Conservation (phyloP, 192 early-diverging fungal genomes). For the Coemansia aciculifera region DNA sequence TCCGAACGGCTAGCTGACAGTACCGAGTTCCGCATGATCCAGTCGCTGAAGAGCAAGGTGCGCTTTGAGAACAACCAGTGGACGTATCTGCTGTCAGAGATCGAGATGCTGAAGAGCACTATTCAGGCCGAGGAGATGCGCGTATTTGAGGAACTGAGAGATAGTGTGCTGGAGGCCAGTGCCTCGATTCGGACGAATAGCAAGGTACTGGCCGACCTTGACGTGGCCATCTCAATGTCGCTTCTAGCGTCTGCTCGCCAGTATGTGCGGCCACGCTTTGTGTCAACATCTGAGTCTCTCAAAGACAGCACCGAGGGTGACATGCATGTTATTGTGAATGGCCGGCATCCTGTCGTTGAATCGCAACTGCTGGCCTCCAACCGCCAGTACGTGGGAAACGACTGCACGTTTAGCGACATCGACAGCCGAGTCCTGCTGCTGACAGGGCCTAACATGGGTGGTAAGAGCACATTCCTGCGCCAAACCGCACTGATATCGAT, state of each 20-base stretch:
- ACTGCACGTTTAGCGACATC: constrained; percentile 49
- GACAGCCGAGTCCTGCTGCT: constrained; percentile 58
- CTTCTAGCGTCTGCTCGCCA: constrained; percentile 55
- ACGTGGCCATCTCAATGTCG: constrained; percentile 67
- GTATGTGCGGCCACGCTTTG: constrained; percentile 59
- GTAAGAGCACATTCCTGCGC: constrained; percentile 82
- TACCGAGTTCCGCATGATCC: constrained; percentile 50
- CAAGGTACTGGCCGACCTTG: constrained; percentile 64
- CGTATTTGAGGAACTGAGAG: constrained; percentile 57
- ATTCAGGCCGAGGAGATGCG: constrained; percentile 58
- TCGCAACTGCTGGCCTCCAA: constrained; percentile 51
- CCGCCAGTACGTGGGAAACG: constrained; percentile 59
- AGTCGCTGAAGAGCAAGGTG: constrained; percentile 56
- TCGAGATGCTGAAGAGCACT: constrained; percentile 45
- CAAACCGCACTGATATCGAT: constrained; percentile 77
- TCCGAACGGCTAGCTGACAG: constrained; percentile 30
- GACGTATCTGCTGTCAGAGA: constrained; percentile 61
- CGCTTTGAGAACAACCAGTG: constrained; percentile 60
- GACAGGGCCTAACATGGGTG: constrained; percentile 72
- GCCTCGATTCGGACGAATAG: constrained; percentile 62
- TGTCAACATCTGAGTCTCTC: background rate
- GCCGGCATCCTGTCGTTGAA: constrained; percentile 67
- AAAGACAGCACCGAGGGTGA: background rate
- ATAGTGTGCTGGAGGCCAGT: constrained; percentile 56
- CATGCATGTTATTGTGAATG: constrained; percentile 33